Conservation (phyloP, 306 rosid species). For the Quercus berberidifolia region DNA sequence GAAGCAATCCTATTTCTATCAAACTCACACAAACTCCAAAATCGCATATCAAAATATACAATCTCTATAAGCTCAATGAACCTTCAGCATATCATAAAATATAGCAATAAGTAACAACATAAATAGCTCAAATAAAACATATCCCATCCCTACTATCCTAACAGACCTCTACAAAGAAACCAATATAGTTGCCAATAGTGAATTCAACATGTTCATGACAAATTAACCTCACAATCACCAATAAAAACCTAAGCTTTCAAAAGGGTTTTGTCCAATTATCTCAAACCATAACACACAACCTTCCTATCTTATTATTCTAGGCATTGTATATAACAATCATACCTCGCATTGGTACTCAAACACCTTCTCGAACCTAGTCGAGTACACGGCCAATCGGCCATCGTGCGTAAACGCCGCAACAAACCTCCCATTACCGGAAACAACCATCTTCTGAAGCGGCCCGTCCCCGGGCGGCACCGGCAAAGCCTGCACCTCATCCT, state of each 20-base stretch:
- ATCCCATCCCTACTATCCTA: background rate
- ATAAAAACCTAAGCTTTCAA: background rate
- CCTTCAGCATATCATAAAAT: background rate
- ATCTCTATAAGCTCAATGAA: background rate
- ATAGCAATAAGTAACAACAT: background rate
- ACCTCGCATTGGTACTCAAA: slow-evolving; percentile 97
- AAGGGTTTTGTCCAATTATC: background rate
- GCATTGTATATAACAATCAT: background rate
- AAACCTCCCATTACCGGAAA: slow-evolving; percentile 88
- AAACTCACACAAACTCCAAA: too few relatives aligned
- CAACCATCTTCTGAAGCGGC: slow-evolving; percentile 89
- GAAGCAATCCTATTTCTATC: too few relatives aligned
- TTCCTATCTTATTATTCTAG: background rate
- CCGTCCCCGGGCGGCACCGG: slow-evolving; percentile 59
- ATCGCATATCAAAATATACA: too few relatives aligned
- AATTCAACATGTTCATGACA: background rate
- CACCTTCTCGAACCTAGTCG: slow-evolving; percentile 70
- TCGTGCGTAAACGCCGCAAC: slow-evolving; percentile 93
- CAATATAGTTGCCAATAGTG: background rate
- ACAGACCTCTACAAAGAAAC: background rate
- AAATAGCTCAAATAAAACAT: background rate
- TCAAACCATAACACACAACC: background rate
- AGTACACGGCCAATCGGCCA: slow-evolving; percentile 70
- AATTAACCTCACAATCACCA: background rate
- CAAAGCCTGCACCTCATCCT: slow-evolving; percentile 84